These are phyloP conservation scores for Mycosphaerella sp. DNA, from an alignment of 2,329 filamentous ascomycete genomes.

Conservation along the genomic window DNA sequence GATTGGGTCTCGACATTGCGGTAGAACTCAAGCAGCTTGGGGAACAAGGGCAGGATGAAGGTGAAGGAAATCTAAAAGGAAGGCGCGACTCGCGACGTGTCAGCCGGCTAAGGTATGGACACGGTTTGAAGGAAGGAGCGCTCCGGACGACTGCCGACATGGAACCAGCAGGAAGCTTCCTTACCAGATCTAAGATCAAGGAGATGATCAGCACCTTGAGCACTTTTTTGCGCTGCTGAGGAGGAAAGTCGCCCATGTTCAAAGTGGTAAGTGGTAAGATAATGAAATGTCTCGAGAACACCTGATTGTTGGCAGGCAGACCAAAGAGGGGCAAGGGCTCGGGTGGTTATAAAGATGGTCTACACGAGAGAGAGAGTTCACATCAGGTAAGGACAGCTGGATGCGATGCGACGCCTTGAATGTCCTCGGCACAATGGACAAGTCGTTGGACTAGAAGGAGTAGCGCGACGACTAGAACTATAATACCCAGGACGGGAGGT, in stretches of 20 bases:
- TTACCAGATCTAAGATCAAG: conserved; percentile 23
- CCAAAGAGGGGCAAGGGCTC: too few species aligned
- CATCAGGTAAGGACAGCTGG: too few species aligned
- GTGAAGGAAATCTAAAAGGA: conserved; percentile 83
- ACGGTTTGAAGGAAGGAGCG: too few species aligned
- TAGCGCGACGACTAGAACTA: too few species aligned
- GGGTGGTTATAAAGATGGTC: too few species aligned
- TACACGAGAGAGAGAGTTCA: too few species aligned
- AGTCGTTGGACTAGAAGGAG: too few species aligned
- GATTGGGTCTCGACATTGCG: conserved; percentile 65
- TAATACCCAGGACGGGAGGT: too few species aligned
- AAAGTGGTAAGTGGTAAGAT: neutral
- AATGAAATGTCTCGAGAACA: too few species aligned
- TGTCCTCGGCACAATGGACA: too few species aligned
- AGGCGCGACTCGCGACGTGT: neutral
- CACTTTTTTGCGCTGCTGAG: conserved; percentile 21
- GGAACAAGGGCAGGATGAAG: conserved; percentile 94
- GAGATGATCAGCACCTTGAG: conserved; percentile 22
- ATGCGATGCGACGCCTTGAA: too few species aligned
- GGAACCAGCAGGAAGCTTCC: neutral
- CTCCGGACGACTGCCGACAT: neutral
- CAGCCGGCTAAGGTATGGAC: neutral
- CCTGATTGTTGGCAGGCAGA: too few species aligned
- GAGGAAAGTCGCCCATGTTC: conserved; percentile 15
- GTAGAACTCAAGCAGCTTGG: conserved; percentile 93